phyloP scores from a whole-genome alignment of 140 eudicot genomes.

The Cichorium intybus region DNA sequence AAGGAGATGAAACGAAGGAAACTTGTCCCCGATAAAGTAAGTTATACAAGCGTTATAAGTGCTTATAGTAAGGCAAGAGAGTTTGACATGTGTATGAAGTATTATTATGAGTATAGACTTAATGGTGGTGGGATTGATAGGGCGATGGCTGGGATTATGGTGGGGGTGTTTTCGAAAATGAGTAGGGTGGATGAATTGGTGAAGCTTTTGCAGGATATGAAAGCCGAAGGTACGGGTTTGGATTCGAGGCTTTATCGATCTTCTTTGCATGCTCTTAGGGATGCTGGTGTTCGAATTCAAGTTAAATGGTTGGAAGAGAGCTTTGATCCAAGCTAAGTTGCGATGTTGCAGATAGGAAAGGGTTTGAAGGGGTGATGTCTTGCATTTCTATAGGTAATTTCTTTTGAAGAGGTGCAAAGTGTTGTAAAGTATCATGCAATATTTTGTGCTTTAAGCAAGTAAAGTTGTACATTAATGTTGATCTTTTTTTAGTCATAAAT shows the following conservation, averaged over 20 bases:
- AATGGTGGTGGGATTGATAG: conserved; percentile 66
- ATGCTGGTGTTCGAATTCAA: conserved; percentile 72
- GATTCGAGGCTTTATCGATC: conserved; percentile 75
- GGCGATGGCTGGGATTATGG: conserved; percentile 97
- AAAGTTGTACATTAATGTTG: not conserved
- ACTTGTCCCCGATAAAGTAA: conserved; percentile 59
- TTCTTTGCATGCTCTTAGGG: conserved; percentile 72
- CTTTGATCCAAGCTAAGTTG: conserved; percentile 34
- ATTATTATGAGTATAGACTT: conserved; percentile 54
- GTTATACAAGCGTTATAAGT: conserved; percentile 76
- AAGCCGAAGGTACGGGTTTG: conserved; percentile 55
- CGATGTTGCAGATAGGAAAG: conserved; percentile 10
- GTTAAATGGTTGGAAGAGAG: conserved; percentile 64
- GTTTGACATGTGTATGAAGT: conserved; percentile 50
- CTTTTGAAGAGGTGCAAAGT: not conserved
- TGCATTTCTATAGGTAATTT: not conserved
- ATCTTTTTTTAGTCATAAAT: too few relatives aligned
- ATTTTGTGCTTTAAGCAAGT: not conserved
- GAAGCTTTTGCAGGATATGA: conserved; percentile 81
- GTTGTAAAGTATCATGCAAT: not conserved
- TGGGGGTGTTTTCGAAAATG: conserved; percentile 73
- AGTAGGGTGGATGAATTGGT: conserved; percentile 66
- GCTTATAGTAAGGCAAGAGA: conserved; percentile 73
- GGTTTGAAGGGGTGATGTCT: not conserved
- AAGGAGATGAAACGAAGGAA: conserved; percentile 91